Evolutionary conservation across 2,329 filamentous ascomycete genomes (phyloP).

Genomic region (Clonostachys solani): DNA sequence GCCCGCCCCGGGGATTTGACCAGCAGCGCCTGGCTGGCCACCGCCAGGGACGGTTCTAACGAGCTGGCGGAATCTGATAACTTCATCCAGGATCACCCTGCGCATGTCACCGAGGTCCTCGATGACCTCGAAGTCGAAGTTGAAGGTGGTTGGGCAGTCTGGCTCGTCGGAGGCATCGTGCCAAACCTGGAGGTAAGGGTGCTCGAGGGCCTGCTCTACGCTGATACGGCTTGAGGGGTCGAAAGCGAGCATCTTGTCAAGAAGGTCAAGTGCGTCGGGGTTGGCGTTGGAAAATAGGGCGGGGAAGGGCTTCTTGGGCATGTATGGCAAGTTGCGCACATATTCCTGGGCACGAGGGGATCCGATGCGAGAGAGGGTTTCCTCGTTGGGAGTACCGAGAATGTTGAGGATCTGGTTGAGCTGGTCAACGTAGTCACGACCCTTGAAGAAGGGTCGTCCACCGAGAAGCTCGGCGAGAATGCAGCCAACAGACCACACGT

Average conservation of each 20-base stretch:
- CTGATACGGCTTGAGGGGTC: constrained; percentile 91
- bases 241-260: constrained; percentile 97
- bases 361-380: constrained; percentile 89
- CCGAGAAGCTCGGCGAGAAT: constrained; percentile 95
- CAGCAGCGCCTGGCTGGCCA: constrained; percentile 22
- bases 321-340: constrained; percentile 90
- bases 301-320: constrained; percentile 90
- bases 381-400: constrained; percentile 92
- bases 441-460: constrained; percentile 98
- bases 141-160: constrained; percentile 87
- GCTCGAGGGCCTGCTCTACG: constrained; percentile 92
- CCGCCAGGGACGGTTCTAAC: constrained; percentile 47
- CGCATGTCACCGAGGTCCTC: constrained; percentile 95
- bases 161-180: constrained; percentile 97
- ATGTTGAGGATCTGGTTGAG: constrained; percentile 99
- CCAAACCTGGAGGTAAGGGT: constrained; percentile 96
- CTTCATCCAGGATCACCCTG: constrained; percentile 95
- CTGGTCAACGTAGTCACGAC: constrained; percentile 98
- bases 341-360: constrained; percentile 97
- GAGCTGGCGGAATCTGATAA: constrained; percentile 72
- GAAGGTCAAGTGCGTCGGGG: constrained; percentile 88
- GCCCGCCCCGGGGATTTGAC: constrained; percentile 22
- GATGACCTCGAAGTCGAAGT: constrained; percentile 98
- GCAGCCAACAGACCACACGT: constrained; percentile 98
- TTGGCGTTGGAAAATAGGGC: constrained; percentile 91